Percentiles rank a stretch among this genome's conserved stretches.
phyloP scores from a whole-genome alignment of 202 grass and related monocot species.

The Miscanthus sacchariflorus region DNA sequence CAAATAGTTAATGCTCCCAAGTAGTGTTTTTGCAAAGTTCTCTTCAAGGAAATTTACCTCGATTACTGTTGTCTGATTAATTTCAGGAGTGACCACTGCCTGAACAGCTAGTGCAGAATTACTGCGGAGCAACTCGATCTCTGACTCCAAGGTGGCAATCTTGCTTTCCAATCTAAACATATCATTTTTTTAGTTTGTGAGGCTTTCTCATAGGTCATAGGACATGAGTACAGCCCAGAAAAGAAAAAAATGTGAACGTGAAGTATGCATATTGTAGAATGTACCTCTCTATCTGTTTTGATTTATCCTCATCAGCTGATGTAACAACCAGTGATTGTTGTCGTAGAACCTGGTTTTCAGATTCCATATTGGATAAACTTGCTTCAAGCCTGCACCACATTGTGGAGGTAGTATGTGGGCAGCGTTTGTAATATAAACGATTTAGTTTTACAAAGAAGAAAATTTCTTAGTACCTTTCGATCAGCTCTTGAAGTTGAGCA shows the following conservation, averaged over 20 bases:
- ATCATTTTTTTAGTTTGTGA: conserved; percentile 29
- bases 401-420: conserved; percentile 24
- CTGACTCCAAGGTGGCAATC: conserved; percentile 75
- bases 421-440: conserved; percentile 4
- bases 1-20: conserved; percentile 4
- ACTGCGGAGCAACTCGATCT: conserved; percentile 65
- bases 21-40: conserved; percentile 6
- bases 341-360: conserved; percentile 87
- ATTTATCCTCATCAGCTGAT: conserved; percentile 87
- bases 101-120: conserved; percentile 54
- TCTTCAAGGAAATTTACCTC: conserved; percentile 51
- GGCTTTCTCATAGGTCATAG: conserved; percentile 19
- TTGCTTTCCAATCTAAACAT: conserved; percentile 72
- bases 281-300: conserved; percentile 81
- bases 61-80: conserved; percentile 35
- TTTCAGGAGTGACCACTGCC: conserved; percentile 43
- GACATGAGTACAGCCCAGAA: conserved; percentile 1
- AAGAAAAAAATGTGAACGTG: neutral
- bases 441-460: conserved; percentile 22
- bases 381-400: conserved; percentile 72
- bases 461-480: conserved; percentile 66
- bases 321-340: conserved; percentile 78
- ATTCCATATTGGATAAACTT: conserved; percentile 82
- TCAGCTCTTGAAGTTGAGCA: conserved; percentile 71
- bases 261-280: neutral